Conservation (phyloP, 2,329 filamentous ascomycete genomes). For the Didymellaceae sp. region DNA sequence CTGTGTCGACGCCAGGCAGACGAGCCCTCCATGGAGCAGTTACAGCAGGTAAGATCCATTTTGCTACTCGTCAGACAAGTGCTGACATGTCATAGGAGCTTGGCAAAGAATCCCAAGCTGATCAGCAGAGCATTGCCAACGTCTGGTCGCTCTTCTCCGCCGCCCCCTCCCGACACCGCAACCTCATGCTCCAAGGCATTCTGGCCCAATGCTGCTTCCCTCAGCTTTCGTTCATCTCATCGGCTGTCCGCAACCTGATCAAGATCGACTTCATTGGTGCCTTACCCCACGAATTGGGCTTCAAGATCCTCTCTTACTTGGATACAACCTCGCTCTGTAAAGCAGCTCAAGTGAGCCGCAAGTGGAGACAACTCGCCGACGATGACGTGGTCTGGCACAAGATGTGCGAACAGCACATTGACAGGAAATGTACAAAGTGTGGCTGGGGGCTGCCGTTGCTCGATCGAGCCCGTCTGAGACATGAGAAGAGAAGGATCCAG, state of each 20-base stretch:
- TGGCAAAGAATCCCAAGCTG: slow-evolving; percentile 77
- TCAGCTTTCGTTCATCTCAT: slow-evolving; percentile 90
- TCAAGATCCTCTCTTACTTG: slow-evolving; percentile 90
- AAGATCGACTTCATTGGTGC: slow-evolving; percentile 96
- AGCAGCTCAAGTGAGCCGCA: slow-evolving; percentile 88
- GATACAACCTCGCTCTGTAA: slow-evolving; percentile 96
- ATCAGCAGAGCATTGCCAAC: slow-evolving; percentile 94
- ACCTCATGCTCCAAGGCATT: slow-evolving; percentile 95
- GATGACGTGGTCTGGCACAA: slow-evolving; percentile 97
- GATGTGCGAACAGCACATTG: slow-evolving; percentile 98
- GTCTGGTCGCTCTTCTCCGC: slow-evolving; percentile 98
- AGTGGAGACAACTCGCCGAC: slow-evolving; percentile 90
- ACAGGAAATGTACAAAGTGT: slow-evolving; percentile 91
- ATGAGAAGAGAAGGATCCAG: slow-evolving; percentile 85
- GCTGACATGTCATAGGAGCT: slow-evolving; percentile 67
- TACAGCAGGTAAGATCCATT: slow-evolving; percentile 72
- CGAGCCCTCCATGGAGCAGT: slow-evolving; percentile 93
- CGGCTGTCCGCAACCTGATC: slow-evolving; percentile 89
- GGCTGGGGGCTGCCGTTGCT: slow-evolving; percentile 92
- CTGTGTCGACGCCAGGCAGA: slow-evolving; percentile 93
- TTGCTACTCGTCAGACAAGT: slow-evolving; percentile 2
- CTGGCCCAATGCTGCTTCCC: slow-evolving; percentile 97
- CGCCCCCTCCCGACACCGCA: slow-evolving; percentile 89
- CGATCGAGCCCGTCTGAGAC: slow-evolving; percentile 84
- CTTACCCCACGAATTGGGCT: slow-evolving; percentile 86